Evolutionary conservation across 768 basidiomycete species (phyloP).

Genomic region (Hirschioporus abietinus): DNA sequence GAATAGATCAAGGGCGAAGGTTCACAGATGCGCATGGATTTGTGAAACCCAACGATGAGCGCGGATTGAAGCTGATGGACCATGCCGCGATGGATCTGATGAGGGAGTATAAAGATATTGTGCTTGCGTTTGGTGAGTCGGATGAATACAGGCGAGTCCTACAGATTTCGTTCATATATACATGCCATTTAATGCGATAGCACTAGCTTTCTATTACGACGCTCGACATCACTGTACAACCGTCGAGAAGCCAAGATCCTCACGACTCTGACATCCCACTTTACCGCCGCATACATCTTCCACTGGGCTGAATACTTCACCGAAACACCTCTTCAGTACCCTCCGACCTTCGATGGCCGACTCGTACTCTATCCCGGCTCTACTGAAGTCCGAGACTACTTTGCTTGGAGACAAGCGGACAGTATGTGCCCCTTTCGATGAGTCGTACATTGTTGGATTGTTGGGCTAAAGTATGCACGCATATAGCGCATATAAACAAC

Average conservation of each 20-base stretch:
- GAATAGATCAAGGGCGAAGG: constrained; percentile 31
- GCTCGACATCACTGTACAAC: constrained; percentile 72
- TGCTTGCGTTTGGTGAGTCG: constrained; percentile 91
- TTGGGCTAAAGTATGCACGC: constrained; percentile 1
- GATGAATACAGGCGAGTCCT: constrained; percentile 85
- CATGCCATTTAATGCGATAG: background rate
- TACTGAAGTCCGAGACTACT: constrained; percentile 81
- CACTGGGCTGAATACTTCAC: constrained; percentile 82
- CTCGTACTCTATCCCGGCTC: constrained; percentile 75
- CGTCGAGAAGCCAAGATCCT: constrained; percentile 84
- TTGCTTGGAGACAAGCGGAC: constrained; percentile 93
- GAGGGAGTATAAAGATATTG: constrained; percentile 76
- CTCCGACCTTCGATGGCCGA: constrained; percentile 91
- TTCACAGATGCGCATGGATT: constrained; percentile 84
- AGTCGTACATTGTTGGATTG: background rate
- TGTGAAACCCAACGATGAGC: constrained; percentile 85
- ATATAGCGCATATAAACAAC: constrained; percentile 92
- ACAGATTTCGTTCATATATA: background rate
- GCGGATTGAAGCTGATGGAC: constrained; percentile 90
- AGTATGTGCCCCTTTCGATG: constrained; percentile 48
- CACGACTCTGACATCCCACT: constrained; percentile 75
- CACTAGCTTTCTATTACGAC: constrained; percentile 81
- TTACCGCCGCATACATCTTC: constrained; percentile 88
- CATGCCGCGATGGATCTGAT: constrained; percentile 77
- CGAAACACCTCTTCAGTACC: constrained; percentile 62